These are phyloP conservation scores for Phytomonas sp. DNA, from an alignment of 208 protist genomes.

Conservation along the genomic window DNA sequence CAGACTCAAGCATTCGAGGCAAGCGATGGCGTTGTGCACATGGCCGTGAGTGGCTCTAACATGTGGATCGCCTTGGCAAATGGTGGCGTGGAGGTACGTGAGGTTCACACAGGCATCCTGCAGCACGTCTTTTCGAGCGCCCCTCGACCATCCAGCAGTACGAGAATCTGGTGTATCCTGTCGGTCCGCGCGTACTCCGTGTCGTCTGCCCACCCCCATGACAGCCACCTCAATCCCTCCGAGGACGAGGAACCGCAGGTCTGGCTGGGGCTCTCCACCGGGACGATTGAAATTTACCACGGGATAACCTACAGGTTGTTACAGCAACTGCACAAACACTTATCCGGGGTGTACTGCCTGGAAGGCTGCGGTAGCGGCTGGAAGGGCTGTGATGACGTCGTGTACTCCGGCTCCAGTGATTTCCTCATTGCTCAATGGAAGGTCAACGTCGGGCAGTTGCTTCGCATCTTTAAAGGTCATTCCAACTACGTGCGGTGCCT, in stretches of 20 bases:
- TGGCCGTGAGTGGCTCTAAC: constrained; percentile 36
- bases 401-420: constrained; percentile 74
- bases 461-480: constrained; percentile 70
- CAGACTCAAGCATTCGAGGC: constrained; percentile 35
- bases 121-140: constrained; percentile 45
- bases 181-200: constrained; percentile 63
- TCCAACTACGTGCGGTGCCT: constrained; percentile 81
- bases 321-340: constrained; percentile 59
- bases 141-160: constrained; percentile 15
- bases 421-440: constrained; percentile 82
- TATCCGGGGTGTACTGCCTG: constrained; percentile 75
- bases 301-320: constrained; percentile 28
- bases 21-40: constrained; percentile 30
- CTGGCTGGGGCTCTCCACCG: constrained; percentile 78
- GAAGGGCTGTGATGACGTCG: constrained; percentile 22
- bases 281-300: constrained; percentile 69
- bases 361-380: constrained; percentile 16
- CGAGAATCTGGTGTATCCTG: constrained; percentile 36
- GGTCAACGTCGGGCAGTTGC: constrained; percentile 35
- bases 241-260: constrained; percentile 30
- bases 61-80: constrained; percentile 71
- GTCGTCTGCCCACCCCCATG: constrained; percentile 26
- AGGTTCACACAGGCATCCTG: constrained; percentile 40
- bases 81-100: constrained; percentile 61
- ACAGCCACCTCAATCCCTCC: neutral